Percentiles rank a stretch among this genome's conserved stretches.
Evolutionary conservation across 164 flowering plant species (phyloP).

Genomic region (Litsea cubeba): DNA sequence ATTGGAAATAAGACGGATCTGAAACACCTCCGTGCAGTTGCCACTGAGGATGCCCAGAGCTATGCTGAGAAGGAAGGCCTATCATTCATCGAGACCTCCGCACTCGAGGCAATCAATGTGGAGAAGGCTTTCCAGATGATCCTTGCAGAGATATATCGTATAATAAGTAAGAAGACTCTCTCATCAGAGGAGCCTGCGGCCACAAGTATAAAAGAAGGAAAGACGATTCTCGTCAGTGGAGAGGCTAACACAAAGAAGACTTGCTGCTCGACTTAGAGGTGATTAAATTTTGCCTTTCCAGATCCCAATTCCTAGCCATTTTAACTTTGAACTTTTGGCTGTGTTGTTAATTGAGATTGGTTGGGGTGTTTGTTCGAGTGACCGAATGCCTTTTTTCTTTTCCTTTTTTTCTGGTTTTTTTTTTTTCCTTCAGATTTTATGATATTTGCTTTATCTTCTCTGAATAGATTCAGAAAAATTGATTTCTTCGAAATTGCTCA

Average conservation of each 20-base stretch:
- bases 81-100: constrained; percentile 73
- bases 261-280: constrained; percentile 32
- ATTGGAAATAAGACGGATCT: constrained; percentile 75
- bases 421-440: background rate
- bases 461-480: background rate
- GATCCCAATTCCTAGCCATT: background rate
- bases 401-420: background rate
- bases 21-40: constrained; percentile 69
- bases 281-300: background rate
- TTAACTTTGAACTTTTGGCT: background rate
- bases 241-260: constrained; percentile 32
- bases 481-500: background rate
- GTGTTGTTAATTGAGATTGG: background rate
- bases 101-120: constrained; percentile 68
- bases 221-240: constrained; percentile 31
- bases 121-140: constrained; percentile 67
- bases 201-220: constrained; percentile 39
- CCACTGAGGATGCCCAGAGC: constrained; percentile 66
- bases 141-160: constrained; percentile 54
- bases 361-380: background rate
- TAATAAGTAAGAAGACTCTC: constrained; percentile 43
- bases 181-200: constrained; percentile 36
- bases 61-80: constrained; percentile 73
- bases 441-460: background rate
- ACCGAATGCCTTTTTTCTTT: background rate